These are phyloP conservation scores for Staphylotrichum longicolle DNA, from an alignment of 495 filamentous ascomycete species.

Conservation along the genomic window DNA sequence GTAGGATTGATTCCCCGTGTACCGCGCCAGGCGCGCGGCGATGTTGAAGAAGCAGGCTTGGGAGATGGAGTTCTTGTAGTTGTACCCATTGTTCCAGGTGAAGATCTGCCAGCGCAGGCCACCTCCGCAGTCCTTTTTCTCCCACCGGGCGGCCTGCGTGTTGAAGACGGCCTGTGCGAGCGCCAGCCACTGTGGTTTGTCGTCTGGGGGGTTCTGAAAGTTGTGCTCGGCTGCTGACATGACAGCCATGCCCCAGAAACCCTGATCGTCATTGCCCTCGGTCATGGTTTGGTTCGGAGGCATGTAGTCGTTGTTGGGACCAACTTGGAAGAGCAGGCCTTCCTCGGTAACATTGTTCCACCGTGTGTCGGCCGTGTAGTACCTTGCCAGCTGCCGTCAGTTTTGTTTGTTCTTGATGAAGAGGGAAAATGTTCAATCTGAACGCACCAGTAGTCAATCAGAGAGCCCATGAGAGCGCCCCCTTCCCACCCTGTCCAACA, in stretches of 20 bases:
- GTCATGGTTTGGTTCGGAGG: conserved; percentile 60
- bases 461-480: conserved; percentile 62
- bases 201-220: conserved; percentile 56
- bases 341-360: conserved; percentile 57
- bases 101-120: conserved; percentile 85
- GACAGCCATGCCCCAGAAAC: conserved; percentile 65
- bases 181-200: conserved; percentile 70
- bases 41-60: conserved; percentile 73
- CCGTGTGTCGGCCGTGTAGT: conserved; percentile 58
- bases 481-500: conserved; percentile 71
- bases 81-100: conserved; percentile 73
- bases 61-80: conserved; percentile 71
- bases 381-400: background rate
- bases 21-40: conserved; percentile 64
- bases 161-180: conserved; percentile 80
- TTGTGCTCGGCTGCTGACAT: conserved; percentile 65
- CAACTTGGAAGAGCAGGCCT: conserved; percentile 60
- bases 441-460: conserved; percentile 63
- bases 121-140: conserved; percentile 63
- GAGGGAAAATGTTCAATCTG: too few species aligned
- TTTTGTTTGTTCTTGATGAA: background rate
- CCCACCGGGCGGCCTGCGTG: conserved; percentile 67
- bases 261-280: conserved; percentile 68
- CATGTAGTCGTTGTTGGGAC: conserved; percentile 61
- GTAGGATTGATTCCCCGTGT: conserved; percentile 69